A percentile compares a stretch with the other conserved stretches of the same genome.
These are phyloP conservation scores for Cudoniella acicularis DNA, from an alignment of 495 filamentous ascomycete genomes.

Conservation along the genomic window DNA sequence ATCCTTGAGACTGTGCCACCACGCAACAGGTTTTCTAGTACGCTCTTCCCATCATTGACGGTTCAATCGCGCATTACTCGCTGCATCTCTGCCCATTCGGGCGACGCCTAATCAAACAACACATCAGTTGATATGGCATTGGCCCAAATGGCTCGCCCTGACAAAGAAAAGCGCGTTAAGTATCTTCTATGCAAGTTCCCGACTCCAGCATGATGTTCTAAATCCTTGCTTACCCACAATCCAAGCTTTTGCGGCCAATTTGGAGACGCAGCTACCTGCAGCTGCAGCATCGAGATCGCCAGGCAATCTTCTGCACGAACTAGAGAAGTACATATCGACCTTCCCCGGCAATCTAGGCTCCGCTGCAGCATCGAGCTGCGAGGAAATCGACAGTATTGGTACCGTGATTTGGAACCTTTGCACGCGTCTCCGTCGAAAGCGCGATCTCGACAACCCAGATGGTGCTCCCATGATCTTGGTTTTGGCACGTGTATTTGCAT, in stretches of 20 bases:
- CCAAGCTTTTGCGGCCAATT: slow-evolving; percentile 24
- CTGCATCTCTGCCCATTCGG: too few species aligned
- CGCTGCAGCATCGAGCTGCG: slow-evolving; percentile 21
- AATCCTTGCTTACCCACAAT: not conserved
- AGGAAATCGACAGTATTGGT: slow-evolving; percentile 50
- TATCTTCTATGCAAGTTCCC: slow-evolving; percentile 20
- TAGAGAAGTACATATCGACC: slow-evolving; percentile 32
- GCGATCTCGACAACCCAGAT: slow-evolving; percentile 13
- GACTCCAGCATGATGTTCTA: not conserved
- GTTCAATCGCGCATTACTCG: too few species aligned
- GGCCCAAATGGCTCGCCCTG: slow-evolving; percentile 4
- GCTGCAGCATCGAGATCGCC: slow-evolving; percentile 9
- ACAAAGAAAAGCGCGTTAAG: slow-evolving; percentile 26
- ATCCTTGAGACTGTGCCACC: too few species aligned
- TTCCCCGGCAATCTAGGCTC: slow-evolving; percentile 26
- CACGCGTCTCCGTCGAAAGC: slow-evolving; percentile 42
- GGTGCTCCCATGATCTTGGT: slow-evolving; percentile 15
- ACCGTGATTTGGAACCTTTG: slow-evolving; percentile 66
- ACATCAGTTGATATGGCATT: slow-evolving; percentile 16
- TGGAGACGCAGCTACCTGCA: slow-evolving; percentile 21
- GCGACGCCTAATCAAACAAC: not conserved
- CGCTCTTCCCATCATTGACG: too few species aligned
- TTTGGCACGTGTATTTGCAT: slow-evolving; percentile 57
- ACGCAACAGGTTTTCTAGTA: too few species aligned
- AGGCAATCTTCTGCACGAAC: slow-evolving; percentile 32